These are phyloP conservation scores for Phlyctochytrium arcticum DNA, from an alignment of 192 early-diverging fungal genomes.

Conservation along the genomic window DNA sequence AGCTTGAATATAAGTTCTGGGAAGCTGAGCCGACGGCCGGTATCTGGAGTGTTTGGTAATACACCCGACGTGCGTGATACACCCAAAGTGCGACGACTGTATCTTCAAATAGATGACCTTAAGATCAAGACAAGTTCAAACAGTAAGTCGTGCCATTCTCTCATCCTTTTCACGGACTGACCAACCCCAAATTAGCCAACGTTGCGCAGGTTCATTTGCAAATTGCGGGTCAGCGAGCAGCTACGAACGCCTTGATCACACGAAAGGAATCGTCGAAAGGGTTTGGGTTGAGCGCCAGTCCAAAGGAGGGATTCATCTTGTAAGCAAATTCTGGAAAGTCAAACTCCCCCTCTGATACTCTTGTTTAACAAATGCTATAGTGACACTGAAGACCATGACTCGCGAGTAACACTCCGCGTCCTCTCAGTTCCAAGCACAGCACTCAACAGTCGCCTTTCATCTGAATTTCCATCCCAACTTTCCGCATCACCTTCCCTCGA, in stretches of 20 bases:
- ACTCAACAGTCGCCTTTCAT: too few species aligned
- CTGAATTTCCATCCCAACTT: neutral
- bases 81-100: constrained; percentile 1
- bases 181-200: too few species aligned
- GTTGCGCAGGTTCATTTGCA: too few species aligned
- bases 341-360: neutral
- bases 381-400: constrained; percentile 12
- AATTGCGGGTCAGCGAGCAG: too few species aligned
- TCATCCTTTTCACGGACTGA: too few species aligned
- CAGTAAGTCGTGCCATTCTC: too few species aligned
- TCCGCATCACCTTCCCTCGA: constrained; percentile 16
- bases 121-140: constrained; percentile 13
- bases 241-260: neutral
- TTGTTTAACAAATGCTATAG: neutral
- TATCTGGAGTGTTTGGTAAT: constrained; percentile 1
- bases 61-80: neutral
- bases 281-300: constrained; percentile 30
- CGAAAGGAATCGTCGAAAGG: constrained; percentile 35
- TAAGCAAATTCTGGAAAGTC: constrained; percentile 7
- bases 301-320: constrained; percentile 36
- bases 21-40: constrained; percentile 2
- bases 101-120: constrained; percentile 16
- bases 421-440: neutral
- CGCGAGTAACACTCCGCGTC: constrained; percentile 14
- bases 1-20: neutral